Conservation (phyloP, 2,329 filamentous ascomycete species). For the Pseudodiploospora longispora region DNA sequence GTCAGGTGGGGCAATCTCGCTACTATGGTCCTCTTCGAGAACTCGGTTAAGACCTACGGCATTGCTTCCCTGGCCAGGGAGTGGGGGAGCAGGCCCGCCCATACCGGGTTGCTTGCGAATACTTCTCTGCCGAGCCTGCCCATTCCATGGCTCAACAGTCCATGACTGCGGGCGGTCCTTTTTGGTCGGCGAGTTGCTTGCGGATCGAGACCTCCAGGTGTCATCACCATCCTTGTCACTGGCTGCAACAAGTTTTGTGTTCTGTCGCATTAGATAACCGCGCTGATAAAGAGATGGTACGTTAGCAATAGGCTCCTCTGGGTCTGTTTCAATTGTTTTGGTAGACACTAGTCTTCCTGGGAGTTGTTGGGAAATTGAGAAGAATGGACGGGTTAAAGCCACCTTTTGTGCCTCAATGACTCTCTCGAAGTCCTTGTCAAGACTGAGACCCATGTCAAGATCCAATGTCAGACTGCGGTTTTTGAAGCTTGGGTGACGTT, state of each 20-base stretch:
- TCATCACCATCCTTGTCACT: conserved; percentile 63
- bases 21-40: conserved; percentile 57
- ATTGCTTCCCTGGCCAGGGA: conserved; percentile 84
- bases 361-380: conserved; percentile 13
- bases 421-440: conserved; percentile 88
- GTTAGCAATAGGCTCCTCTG: conserved; percentile 50
- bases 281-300: conserved; percentile 63
- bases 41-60: conserved; percentile 57
- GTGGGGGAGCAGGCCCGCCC: conserved; percentile 64
- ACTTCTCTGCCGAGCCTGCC: conserved; percentile 60
- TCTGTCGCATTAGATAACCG: conserved; percentile 97
- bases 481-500: conserved; percentile 66
- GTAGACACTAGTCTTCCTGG: conserved; percentile 39
- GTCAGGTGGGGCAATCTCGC: conserved; percentile 58
- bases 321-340: conserved; percentile 9
- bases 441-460: conserved; percentile 74
- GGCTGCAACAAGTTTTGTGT: conserved; percentile 94
- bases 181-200: conserved; percentile 62
- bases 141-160: conserved; percentile 96
- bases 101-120: conserved; percentile 42
- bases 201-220: conserved; percentile 48
- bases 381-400: conserved; percentile 21
- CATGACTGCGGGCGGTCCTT: conserved; percentile 80
- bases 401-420: conserved; percentile 98
- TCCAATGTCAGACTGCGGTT: conserved; percentile 76